A percentile compares a stretch with the other conserved stretches of the same genome.
Conservation (phyloP, 495 filamentous ascomycete genomes). For the Sordaria brevicollis region DNA sequence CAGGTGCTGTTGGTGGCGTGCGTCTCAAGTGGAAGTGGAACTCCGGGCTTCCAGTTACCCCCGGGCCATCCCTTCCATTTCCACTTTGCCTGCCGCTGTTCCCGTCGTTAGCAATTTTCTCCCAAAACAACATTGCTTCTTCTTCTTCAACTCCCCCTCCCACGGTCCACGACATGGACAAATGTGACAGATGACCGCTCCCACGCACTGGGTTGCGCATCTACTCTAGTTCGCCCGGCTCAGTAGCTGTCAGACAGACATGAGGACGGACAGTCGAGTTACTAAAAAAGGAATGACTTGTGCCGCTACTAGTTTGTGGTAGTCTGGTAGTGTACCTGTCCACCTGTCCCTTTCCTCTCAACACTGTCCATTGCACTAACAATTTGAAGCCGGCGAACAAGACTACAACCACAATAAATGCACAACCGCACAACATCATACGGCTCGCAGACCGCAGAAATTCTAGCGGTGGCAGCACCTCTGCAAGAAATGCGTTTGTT, state of each 20-base stretch:
- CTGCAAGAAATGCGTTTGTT: background rate
- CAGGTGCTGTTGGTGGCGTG: background rate
- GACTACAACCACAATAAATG: background rate
- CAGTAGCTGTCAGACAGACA: background rate
- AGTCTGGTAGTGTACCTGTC: background rate
- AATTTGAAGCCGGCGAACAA: background rate
- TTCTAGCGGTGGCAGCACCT: background rate
- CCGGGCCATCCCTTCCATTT: background rate
- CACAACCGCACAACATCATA: background rate
- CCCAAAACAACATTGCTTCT: background rate
- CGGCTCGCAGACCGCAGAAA: background rate
- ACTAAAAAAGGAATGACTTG: background rate
- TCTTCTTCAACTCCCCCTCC: background rate
- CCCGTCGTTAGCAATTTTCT: too few species aligned
- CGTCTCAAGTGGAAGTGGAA: too few species aligned
- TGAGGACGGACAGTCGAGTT: background rate
- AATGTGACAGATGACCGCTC: background rate
- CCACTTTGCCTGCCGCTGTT: background rate
- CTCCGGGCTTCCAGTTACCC: too few species aligned
- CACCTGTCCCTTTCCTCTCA: too few species aligned
- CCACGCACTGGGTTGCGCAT: background rate
- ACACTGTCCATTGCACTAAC: background rate
- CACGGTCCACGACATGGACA: background rate
- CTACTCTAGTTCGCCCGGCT: background rate
- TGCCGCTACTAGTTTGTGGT: too few species aligned